These are phyloP conservation scores for Spergularia marina DNA, from an alignment of 148 eudicot species.

Conservation along the genomic window DNA sequence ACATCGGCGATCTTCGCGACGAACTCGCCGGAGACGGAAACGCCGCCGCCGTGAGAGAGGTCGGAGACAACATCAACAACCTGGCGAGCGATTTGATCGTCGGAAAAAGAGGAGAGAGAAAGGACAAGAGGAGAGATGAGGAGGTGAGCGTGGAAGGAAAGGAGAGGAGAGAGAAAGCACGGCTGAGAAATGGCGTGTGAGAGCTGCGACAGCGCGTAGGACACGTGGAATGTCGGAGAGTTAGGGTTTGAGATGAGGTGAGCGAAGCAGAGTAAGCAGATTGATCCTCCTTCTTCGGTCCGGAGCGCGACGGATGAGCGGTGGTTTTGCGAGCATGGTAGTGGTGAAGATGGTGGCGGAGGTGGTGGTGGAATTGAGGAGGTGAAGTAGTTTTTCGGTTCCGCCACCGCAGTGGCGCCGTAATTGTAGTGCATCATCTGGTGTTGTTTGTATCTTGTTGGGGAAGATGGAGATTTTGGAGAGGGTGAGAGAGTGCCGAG, in stretches of 20 bases:
- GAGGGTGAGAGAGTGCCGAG: too few species aligned
- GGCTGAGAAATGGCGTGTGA: constrained; percentile 62
- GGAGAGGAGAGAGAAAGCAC: constrained; percentile 42
- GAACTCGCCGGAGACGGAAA: constrained; percentile 50
- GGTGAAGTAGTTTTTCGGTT: neutral
- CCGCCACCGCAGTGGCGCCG: too few species aligned
- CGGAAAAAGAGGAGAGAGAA: constrained; percentile 48
- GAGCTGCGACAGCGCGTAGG: constrained; percentile 92
- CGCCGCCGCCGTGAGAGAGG: constrained; percentile 38
- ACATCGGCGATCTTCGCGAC: constrained; percentile 44
- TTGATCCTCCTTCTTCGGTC: constrained; percentile 59
- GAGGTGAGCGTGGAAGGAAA: constrained; percentile 62
- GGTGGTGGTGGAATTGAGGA: neutral
- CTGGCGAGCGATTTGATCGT: constrained; percentile 62
- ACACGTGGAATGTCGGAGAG: constrained; percentile 77
- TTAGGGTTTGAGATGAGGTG: constrained; percentile 62
- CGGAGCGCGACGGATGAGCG: constrained; percentile 47
- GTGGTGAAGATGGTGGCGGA: constrained; percentile 12
- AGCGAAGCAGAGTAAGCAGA: constrained; percentile 84
- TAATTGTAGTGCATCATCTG: too few species aligned
- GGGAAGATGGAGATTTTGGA: neutral
- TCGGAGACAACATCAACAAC: constrained; percentile 38
- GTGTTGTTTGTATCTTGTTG: too few species aligned
- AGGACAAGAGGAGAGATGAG: constrained; percentile 61
- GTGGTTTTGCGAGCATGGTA: constrained; percentile 64